phyloP scores from a whole-genome alignment of 495 filamentous ascomycete genomes.

The Gamarada debralockiae region DNA sequence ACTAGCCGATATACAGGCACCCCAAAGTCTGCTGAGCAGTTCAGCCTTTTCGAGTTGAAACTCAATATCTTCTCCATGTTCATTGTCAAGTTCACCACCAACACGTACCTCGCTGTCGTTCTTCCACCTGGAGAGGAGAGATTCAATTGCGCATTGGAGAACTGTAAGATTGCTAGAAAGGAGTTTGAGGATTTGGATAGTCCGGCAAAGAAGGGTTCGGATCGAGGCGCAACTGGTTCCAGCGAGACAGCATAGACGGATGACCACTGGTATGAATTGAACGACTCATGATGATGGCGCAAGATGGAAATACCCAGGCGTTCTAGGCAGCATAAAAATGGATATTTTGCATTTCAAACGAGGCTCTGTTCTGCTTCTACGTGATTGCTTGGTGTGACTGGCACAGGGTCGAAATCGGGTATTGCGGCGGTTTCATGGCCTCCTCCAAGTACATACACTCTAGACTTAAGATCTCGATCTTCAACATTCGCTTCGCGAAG shows the following conservation, averaged over 20 bases:
- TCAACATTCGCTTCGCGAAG: too few relatives aligned
- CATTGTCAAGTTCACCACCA: conserved; percentile 87
- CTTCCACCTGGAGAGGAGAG: conserved; percentile 83
- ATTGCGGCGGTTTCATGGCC: too few relatives aligned
- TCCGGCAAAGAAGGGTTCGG: conserved; percentile 22
- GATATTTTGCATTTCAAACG: too few relatives aligned
- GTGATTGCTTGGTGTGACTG: too few relatives aligned
- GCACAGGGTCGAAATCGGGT: too few relatives aligned
- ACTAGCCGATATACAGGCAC: conserved; percentile 47
- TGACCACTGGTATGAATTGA: not conserved
- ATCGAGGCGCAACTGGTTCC: conserved; percentile 25
- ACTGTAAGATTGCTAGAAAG: conserved; percentile 78
- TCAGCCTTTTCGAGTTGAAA: conserved; percentile 50
- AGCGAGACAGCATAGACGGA: not conserved
- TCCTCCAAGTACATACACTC: too few relatives aligned
- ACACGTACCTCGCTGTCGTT: conserved; percentile 90
- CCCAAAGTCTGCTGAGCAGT: conserved; percentile 53
- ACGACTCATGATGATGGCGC: not conserved
- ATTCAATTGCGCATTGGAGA: conserved; percentile 84
- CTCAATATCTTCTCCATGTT: conserved; percentile 72
- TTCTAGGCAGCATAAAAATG: not conserved
- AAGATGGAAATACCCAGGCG: conserved; percentile 11
- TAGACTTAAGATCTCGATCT: too few relatives aligned
- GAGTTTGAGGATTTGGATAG: conserved; percentile 59
- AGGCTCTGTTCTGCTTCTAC: too few relatives aligned